Percentiles rank a stretch among this genome's conserved stretches.
phyloP scores from a whole-genome alignment of 495 filamentous ascomycete genomes.

The Acidiella bohemica region DNA sequence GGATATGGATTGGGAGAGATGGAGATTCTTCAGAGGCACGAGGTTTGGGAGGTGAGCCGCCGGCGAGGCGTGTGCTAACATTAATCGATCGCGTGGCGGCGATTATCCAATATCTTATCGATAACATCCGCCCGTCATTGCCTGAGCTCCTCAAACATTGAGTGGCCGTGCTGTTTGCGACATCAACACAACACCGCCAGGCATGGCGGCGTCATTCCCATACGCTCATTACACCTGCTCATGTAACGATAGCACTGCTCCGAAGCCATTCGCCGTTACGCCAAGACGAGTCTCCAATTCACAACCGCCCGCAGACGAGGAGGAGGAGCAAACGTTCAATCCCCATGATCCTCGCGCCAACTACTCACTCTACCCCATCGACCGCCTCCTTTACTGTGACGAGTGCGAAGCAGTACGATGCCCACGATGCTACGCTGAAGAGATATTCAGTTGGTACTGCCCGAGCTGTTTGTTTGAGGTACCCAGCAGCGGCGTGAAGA shows the following conservation, averaged over 20 bases:
- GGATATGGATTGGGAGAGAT: background rate
- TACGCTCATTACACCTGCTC: slow-evolving; percentile 90
- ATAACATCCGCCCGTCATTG: too few species aligned
- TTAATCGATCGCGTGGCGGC: too few species aligned
- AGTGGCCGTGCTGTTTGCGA: too few species aligned
- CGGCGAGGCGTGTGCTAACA: too few species aligned
- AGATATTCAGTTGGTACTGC: slow-evolving; percentile 87
- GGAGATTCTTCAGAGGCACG: too few species aligned
- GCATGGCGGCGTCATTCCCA: slow-evolving; percentile 68
- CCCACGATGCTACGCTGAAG: slow-evolving; percentile 78
- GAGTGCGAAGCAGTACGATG: slow-evolving; percentile 94
- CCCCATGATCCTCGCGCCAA: slow-evolving; percentile 70
- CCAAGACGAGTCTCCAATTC: slow-evolving; percentile 28
- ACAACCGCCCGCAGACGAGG: slow-evolving; percentile 39
- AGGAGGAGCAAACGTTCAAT: slow-evolving; percentile 73
- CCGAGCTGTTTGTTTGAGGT: slow-evolving; percentile 95
- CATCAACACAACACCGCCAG: background rate
- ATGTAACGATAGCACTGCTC: slow-evolving; percentile 51
- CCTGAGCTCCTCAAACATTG: too few species aligned
- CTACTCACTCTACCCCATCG: slow-evolving; percentile 83
- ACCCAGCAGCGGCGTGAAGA: slow-evolving; percentile 74
- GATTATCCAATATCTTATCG: too few species aligned
- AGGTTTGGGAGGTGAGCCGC: too few species aligned
- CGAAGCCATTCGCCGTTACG: slow-evolving; percentile 14
- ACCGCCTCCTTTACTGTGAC: slow-evolving; percentile 87